These are phyloP conservation scores for Hibiscus tridactylites DNA, from an alignment of 345 rosid genomes.

Conservation along the genomic window DNA sequence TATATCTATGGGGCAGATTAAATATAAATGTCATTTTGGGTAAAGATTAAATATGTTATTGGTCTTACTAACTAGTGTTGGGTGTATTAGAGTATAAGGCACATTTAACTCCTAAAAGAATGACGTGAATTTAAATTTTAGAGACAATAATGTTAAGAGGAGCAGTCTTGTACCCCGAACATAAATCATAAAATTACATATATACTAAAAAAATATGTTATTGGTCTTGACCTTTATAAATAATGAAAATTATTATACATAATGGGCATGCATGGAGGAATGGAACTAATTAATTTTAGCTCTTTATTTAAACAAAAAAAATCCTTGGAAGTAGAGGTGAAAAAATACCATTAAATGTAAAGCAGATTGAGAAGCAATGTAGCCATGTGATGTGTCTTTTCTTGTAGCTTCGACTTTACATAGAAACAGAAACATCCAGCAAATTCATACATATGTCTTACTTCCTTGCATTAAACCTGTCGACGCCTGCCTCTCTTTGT, in stretches of 20 bases:
- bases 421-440: background rate
- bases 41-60: too few relatives aligned
- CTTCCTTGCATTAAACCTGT: background rate
- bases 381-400: constrained; percentile 7
- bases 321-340: too few relatives aligned
- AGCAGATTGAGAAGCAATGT: background rate
- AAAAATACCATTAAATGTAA: background rate
- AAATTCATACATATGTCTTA: background rate
- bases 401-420: background rate
- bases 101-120: too few relatives aligned
- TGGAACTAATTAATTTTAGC: background rate
- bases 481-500: background rate
- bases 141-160: too few relatives aligned
- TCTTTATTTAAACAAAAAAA: background rate
- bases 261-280: background rate
- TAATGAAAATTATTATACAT: background rate
- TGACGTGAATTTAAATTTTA: too few relatives aligned
- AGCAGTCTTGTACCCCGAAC: too few relatives aligned
- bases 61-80: too few relatives aligned
- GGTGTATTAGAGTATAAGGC: too few relatives aligned
- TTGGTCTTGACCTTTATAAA: background rate
- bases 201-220: too few relatives aligned
- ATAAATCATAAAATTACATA: too few relatives aligned
- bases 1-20: too few relatives aligned
- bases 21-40: too few relatives aligned